phyloP scores from a whole-genome alignment of 805 yeast genomes.

The Wickerhamiella musiphila region DNA sequence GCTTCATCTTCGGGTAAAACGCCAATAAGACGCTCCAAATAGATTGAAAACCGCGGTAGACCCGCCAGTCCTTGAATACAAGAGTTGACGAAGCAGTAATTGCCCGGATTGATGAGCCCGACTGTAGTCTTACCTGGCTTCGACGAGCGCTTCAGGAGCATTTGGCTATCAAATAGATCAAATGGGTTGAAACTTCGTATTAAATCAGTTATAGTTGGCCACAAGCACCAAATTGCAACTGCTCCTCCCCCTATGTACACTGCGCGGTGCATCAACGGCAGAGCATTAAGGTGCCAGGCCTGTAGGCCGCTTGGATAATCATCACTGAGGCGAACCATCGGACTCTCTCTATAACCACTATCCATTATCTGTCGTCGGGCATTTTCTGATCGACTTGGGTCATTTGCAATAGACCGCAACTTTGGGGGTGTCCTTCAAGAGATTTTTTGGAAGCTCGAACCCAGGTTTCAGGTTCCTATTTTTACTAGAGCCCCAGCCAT shows the following conservation, averaged over 20 bases:
- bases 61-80: conserved; percentile 45
- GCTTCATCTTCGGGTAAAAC: conserved; percentile 3
- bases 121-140: conserved; percentile 34
- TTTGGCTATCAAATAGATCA: background rate
- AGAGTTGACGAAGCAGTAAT: conserved; percentile 87
- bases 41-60: conserved; percentile 12
- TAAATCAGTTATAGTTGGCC: conserved; percentile 1
- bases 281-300: no score
- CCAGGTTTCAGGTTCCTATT: no score
- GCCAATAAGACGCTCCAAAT: conserved; percentile 10
- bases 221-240: background rate
- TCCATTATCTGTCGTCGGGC: no score
- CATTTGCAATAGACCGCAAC: no score
- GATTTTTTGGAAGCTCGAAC: no score
- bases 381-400: no score
- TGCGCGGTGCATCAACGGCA: no score
- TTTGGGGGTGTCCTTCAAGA: no score
- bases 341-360: no score
- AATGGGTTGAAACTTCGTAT: background rate
- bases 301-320: no score
- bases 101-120: conserved; percentile 64
- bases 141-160: background rate
- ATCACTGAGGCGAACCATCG: no score
- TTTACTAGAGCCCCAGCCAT: no score
- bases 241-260: background rate